Evolutionary conservation across 1,284 basidiomycete species (phyloP).

Genomic region (Termitomyces sp.): DNA sequence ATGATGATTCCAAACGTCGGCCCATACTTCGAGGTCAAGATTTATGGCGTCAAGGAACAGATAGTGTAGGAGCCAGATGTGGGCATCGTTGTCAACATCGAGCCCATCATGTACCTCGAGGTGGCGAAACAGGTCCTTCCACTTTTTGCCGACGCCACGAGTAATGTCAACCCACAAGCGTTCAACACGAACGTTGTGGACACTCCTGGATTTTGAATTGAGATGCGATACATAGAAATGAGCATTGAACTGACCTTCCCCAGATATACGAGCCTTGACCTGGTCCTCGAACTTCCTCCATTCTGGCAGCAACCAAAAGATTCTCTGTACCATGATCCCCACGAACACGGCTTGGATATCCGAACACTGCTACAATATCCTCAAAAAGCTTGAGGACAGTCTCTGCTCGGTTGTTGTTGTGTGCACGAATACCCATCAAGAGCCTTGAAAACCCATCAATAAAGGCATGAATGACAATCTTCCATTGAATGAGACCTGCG

Average conservation of each 20-base stretch:
- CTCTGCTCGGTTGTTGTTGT: conserved; percentile 24
- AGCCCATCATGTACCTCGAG: conserved; percentile 19
- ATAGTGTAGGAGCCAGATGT: not conserved
- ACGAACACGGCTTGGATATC: conserved; percentile 23
- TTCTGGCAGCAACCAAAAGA: conserved; percentile 25
- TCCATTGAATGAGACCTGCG: conserved; percentile 30
- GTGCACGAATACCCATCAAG: conserved; percentile 21
- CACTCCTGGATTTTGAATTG: conserved; percentile 14
- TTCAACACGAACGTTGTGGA: conserved; percentile 30
- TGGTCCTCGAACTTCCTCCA: conserved; percentile 21
- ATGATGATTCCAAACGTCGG: conserved; percentile 7
- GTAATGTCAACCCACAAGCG: conserved; percentile 31
- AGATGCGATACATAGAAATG: too few species aligned
- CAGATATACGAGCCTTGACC: conserved; percentile 27
- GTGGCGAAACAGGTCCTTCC: conserved; percentile 21
- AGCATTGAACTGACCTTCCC: conserved; percentile 19
- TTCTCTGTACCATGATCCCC: conserved; percentile 34
- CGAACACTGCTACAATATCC: conserved; percentile 15
- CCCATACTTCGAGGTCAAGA: not conserved
- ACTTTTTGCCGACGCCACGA: conserved; percentile 19
- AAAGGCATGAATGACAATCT: conserved; percentile 30
- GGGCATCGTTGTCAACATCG: not conserved
- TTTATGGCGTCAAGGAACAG: conserved; percentile 8
- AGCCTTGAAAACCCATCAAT: conserved; percentile 28
- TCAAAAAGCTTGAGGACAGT: conserved; percentile 29